Percentiles rank a stretch among this genome's conserved stretches.
Evolutionary conservation across 2,329 filamentous ascomycete genomes (phyloP).

Genomic region (Penicillium vulpinum): DNA sequence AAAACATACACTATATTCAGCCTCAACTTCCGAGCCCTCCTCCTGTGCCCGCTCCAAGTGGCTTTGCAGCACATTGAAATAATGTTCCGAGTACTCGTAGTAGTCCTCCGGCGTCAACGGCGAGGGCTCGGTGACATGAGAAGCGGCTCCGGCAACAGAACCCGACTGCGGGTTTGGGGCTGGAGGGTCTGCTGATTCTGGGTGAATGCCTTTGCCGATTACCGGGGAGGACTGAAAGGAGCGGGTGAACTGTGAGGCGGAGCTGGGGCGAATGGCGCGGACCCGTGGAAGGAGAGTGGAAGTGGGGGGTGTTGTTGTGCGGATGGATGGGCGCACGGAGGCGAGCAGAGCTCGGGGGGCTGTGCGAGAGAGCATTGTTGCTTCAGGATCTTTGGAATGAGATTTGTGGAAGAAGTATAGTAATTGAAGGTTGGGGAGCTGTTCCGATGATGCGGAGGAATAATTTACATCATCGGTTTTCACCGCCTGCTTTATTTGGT

Average conservation of each 20-base stretch:
- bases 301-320: conserved; percentile 18
- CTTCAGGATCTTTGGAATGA: neutral
- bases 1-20: conserved; percentile 77
- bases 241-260: conserved; percentile 9
- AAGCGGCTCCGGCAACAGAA: conserved; percentile 44
- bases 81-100: conserved; percentile 73
- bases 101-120: conserved; percentile 71
- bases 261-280: conserved; percentile 12
- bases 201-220: conserved; percentile 56
- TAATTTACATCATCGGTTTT: conserved; percentile 12
- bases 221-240: conserved; percentile 41
- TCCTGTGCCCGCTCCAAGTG: conserved; percentile 75
- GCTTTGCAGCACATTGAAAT: conserved; percentile 61
- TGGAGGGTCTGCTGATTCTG: conserved; percentile 58
- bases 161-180: conserved; percentile 41
- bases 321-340: conserved; percentile 24
- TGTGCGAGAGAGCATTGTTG: conserved; percentile 38
- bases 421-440: conserved; percentile 2
- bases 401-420: neutral
- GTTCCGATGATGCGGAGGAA: conserved; percentile 14
- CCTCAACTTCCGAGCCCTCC: conserved; percentile 70
- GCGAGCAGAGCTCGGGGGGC: conserved; percentile 45
- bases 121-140: conserved; percentile 55
- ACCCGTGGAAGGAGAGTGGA: conserved; percentile 15
- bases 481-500: conserved; percentile 1